Evolutionary conservation across 179 eudicot genomes (phyloP).

Genomic region (Beta corolliflora): DNA sequence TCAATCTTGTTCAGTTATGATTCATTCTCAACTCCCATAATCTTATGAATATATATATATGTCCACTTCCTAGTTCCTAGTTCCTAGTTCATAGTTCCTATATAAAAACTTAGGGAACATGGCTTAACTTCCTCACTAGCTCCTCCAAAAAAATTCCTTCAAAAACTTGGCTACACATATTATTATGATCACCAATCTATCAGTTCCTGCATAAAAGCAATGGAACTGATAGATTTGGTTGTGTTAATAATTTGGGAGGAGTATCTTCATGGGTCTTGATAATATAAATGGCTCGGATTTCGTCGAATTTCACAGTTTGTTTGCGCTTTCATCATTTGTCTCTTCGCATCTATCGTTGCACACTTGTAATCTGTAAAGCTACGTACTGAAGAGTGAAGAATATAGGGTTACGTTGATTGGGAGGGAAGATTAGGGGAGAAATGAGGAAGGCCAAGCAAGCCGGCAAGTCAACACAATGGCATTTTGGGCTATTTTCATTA

Average conservation of each 20-base stretch:
- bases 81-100: neutral
- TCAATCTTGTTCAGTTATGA: constrained; percentile 11
- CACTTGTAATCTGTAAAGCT: too few relatives aligned
- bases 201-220: neutral
- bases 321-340: constrained; percentile 2
- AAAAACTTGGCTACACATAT: too few relatives aligned
- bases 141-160: neutral
- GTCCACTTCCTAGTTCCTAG: too few relatives aligned
- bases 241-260: neutral
- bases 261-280: constrained; percentile 8
- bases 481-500: constrained; percentile 21
- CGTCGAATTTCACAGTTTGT: constrained; percentile 7
- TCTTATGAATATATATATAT: neutral
- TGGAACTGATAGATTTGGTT: neutral
- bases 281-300: constrained; percentile 3
- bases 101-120: constrained; percentile 19
- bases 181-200: neutral
- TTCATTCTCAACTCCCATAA: constrained; percentile 13
- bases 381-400: neutral
- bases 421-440: neutral
- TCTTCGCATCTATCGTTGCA: constrained; percentile 1
- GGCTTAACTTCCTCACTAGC: constrained; percentile 6
- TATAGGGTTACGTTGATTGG: too few relatives aligned
- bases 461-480: constrained; percentile 40
- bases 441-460: constrained; percentile 31